Percentiles rank a stretch among this genome's conserved stretches.
Conservation (phyloP, 352 stramenopile species). For the Peronospora farinosa region DNA sequence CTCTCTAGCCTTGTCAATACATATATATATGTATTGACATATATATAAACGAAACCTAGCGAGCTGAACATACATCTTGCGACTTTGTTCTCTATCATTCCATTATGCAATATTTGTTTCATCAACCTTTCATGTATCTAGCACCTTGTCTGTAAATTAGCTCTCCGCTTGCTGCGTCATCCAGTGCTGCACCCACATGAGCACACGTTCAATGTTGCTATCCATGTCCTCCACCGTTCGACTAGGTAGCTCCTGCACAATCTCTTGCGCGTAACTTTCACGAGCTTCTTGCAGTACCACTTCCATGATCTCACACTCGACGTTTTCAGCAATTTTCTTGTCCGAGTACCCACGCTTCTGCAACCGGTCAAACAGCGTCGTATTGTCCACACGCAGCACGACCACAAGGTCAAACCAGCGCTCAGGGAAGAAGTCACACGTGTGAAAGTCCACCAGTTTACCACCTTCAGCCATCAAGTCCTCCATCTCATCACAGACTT, state of each 20-base stretch:
- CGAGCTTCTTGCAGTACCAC: constrained; percentile 94
- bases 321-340: constrained; percentile 95
- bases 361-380: constrained; percentile 87
- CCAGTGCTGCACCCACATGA: constrained; percentile 92
- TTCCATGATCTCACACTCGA: constrained; percentile 98
- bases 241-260: constrained; percentile 93
- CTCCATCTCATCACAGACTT: constrained; percentile 94
- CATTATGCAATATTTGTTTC: neutral
- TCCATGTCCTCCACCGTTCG: constrained; percentile 96
- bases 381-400: constrained; percentile 89
- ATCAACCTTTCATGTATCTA: neutral
- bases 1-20: too few species aligned
- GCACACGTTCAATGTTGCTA: constrained; percentile 88
- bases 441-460: constrained; percentile 95
- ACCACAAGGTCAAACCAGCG: constrained; percentile 95
- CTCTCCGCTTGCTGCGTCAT: constrained; percentile 45
- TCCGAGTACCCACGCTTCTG: constrained; percentile 89
- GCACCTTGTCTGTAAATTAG: constrained; percentile 1
- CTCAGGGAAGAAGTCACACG: constrained; percentile 97
- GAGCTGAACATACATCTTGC: neutral
- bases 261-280: constrained; percentile 91
- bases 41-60: too few species aligned
- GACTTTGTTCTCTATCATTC: neutral
- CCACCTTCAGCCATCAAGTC: constrained; percentile 84
- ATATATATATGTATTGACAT: too few species aligned